Conservation (phyloP, 768 basidiomycete species). For the Pulveroboletus ravenelii region DNA sequence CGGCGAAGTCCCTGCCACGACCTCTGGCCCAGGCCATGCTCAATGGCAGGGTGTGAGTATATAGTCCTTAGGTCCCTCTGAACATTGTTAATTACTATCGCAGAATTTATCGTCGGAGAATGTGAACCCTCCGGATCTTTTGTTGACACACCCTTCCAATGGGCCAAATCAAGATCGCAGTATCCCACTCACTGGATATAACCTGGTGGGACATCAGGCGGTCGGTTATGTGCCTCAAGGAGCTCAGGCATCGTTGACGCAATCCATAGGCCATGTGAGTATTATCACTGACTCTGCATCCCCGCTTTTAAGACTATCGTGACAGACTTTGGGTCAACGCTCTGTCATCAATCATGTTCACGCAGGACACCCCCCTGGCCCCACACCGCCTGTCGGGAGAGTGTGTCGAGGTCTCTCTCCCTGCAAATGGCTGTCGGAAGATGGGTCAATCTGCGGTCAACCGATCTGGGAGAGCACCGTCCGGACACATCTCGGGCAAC, state of each 20-base stretch:
- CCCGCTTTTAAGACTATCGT: neutral
- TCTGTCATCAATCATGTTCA: neutral
- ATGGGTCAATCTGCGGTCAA: neutral
- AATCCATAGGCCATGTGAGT: conserved; percentile 4
- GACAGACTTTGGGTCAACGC: neutral
- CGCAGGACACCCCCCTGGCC: neutral
- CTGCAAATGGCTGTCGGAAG: conserved; percentile 2
- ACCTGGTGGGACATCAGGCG: neutral
- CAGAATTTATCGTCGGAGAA: neutral
- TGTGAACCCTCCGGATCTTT: neutral
- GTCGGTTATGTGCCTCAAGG: neutral
- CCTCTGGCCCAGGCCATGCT: neutral
- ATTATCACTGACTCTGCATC: neutral
- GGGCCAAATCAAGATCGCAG: neutral
- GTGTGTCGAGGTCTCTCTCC: neutral
- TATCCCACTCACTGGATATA: neutral
- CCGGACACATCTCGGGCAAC: conserved; percentile 9
- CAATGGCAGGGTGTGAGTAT: conserved; percentile 7
- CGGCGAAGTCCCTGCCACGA: neutral
- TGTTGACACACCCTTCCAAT: neutral
- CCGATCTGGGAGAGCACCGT: neutral
- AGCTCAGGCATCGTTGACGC: neutral
- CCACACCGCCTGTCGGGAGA: neutral
- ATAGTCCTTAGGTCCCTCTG: neutral
- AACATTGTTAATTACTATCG: neutral